A percentile compares a stretch with the other conserved stretches of the same genome.
Conservation (phyloP, 768 basidiomycete genomes). For the Suillus americanus region DNA sequence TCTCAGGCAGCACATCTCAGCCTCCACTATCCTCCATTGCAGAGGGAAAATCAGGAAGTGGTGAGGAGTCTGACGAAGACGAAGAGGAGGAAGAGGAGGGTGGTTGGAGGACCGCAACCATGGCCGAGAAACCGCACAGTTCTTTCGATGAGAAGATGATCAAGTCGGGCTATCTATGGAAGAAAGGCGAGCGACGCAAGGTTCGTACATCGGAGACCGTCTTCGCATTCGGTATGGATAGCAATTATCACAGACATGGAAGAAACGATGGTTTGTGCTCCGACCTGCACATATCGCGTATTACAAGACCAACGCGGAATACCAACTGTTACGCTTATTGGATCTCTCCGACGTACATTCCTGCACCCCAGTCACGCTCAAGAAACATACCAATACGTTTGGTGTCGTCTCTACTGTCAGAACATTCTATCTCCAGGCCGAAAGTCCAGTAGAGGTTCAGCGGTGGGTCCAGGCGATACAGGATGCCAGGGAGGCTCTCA, state of each 20-base stretch:
- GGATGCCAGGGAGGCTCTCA: constrained; percentile 64
- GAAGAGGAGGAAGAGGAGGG: constrained; percentile 66
- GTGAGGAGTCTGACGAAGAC: constrained; percentile 78
- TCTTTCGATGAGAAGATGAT: constrained; percentile 69
- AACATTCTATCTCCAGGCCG: constrained; percentile 90
- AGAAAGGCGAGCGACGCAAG: constrained; percentile 98
- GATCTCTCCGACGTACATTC: constrained; percentile 88
- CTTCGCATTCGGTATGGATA: constrained; percentile 7
- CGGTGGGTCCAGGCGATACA: constrained; percentile 86
- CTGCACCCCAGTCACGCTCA: constrained; percentile 82
- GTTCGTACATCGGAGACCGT: constrained; percentile 42
- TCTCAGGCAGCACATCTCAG: constrained; percentile 35
- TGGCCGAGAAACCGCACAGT: constrained; percentile 41
- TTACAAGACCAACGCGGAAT: constrained; percentile 95
- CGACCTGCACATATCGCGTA: constrained; percentile 91
- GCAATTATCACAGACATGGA: constrained; percentile 77
- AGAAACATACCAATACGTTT: constrained; percentile 86
- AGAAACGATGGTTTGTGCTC: constrained; percentile 98
- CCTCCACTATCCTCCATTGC: constrained; percentile 76
- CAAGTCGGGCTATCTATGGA: constrained; percentile 93
- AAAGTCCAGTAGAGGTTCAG: constrained; percentile 66
- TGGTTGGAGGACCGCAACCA: constrained; percentile 60
- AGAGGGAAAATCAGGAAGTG: constrained; percentile 67
- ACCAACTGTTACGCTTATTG: constrained; percentile 85
- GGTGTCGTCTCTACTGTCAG: constrained; percentile 88